phyloP scores from a whole-genome alignment of 257 asterid genomes.

The Jacaranda copaia region DNA sequence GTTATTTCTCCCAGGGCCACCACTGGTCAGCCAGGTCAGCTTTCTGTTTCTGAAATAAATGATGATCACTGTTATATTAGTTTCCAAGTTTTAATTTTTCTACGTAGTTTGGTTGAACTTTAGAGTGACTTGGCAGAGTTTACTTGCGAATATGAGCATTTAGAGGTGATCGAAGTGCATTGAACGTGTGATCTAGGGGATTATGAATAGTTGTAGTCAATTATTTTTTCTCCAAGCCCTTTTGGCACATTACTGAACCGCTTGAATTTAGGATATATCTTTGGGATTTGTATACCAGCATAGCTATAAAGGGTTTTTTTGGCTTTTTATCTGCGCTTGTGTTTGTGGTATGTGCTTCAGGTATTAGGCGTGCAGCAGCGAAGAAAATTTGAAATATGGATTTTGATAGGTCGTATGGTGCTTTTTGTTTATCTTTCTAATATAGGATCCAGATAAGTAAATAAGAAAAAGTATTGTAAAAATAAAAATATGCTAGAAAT shows the following conservation, averaged over 20 bases:
- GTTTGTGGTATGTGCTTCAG: neutral
- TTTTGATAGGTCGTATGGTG: neutral
- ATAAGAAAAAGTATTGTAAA: neutral
- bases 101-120: neutral
- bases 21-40: slow-evolving; percentile 77
- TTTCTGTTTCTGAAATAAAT: neutral
- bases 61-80: neutral
- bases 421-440: neutral
- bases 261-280: too few relatives aligned
- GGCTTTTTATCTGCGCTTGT: neutral
- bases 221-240: neutral
- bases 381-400: neutral
- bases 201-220: neutral
- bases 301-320: neutral
- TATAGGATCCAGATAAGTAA: neutral
- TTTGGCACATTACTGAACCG: too few relatives aligned
- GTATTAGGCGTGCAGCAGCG: neutral
- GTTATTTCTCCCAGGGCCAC: slow-evolving; percentile 65
- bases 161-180: too few relatives aligned
- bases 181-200: neutral
- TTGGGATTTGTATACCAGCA: neutral
- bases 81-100: slow-evolving; percentile 5
- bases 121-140: neutral
- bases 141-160: neutral
- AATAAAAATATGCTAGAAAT: neutral